phyloP scores from a whole-genome alignment of 768 basidiomycete genomes.

The Calvatia gigantea region DNA sequence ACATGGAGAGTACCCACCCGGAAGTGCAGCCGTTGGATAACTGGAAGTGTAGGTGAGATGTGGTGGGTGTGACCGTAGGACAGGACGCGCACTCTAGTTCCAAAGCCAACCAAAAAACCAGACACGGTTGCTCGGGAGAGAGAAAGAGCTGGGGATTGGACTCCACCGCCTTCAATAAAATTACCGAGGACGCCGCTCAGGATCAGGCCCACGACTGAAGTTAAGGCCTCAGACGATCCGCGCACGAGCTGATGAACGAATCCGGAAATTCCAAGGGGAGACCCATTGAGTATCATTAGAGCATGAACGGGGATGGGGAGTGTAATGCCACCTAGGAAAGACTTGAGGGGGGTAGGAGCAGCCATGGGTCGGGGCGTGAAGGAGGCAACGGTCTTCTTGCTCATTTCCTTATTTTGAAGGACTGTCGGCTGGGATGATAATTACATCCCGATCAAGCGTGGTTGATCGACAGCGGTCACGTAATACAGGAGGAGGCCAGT shows the following conservation, averaged over 20 bases:
- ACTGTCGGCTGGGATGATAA: neutral
- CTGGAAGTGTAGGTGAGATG: constrained; percentile 25
- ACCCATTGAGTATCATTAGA: constrained; percentile 50
- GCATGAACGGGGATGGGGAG: constrained; percentile 50
- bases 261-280: constrained; percentile 58
- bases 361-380: constrained; percentile 25
- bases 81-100: constrained; percentile 42
- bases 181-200: constrained; percentile 45
- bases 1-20: constrained; percentile 34
- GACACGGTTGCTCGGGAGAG: constrained; percentile 35
- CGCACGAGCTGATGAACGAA: constrained; percentile 50
- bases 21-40: constrained; percentile 64
- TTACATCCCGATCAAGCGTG: neutral
- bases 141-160: constrained; percentile 21
- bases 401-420: neutral
- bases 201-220: constrained; percentile 42
- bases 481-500: no score
- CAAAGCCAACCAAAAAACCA: constrained; percentile 55
- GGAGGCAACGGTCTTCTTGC: neutral
- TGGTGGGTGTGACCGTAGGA: neutral
- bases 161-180: constrained; percentile 33
- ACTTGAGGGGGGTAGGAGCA: constrained; percentile 43
- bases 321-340: constrained; percentile 53
- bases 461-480: neutral
- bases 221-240: constrained; percentile 39